Percentiles rank a stretch among this genome's conserved stretches.
These are phyloP conservation scores for Rhodotorula sp. DNA, from an alignment of 1,284 basidiomycete genomes.

Conservation along the genomic window DNA sequence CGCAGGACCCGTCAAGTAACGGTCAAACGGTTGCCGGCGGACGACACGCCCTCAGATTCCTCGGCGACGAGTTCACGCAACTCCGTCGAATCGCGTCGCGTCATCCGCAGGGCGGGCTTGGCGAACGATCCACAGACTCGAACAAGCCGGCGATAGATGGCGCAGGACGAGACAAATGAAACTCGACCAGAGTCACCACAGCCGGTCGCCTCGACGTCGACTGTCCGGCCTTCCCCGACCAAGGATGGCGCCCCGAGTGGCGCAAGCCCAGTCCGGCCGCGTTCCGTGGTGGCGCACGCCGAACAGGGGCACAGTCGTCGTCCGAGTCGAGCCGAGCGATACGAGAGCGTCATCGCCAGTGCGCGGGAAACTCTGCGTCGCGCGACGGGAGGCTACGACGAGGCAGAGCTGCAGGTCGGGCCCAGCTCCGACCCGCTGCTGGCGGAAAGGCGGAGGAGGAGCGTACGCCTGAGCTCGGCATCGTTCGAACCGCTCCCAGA, in stretches of 20 bases:
- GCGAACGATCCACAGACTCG: too few species aligned
- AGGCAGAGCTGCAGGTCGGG: neutral
- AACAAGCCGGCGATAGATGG: too few species aligned
- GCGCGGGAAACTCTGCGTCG: constrained; percentile 16
- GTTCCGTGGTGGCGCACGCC: neutral
- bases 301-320: constrained; percentile 15
- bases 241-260: neutral
- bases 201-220: neutral
- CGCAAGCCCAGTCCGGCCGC: neutral
- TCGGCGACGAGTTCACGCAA: too few species aligned
- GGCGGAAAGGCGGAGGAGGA: neutral
- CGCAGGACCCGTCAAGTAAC: too few species aligned
- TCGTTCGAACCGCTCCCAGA: neutral
- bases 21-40: too few species aligned
- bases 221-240: neutral
- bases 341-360: constrained; percentile 28
- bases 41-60: too few species aligned
- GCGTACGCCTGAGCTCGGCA: neutral
- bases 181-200: too few species aligned
- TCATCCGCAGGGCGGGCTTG: too few species aligned
- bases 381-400: constrained; percentile 1
- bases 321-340: constrained; percentile 34
- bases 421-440: neutral
- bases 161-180: too few species aligned
- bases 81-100: too few species aligned